Evolutionary conservation across 23 red algal genomes (phyloP).

Genomic region (Gracilaria domingensis): DNA sequence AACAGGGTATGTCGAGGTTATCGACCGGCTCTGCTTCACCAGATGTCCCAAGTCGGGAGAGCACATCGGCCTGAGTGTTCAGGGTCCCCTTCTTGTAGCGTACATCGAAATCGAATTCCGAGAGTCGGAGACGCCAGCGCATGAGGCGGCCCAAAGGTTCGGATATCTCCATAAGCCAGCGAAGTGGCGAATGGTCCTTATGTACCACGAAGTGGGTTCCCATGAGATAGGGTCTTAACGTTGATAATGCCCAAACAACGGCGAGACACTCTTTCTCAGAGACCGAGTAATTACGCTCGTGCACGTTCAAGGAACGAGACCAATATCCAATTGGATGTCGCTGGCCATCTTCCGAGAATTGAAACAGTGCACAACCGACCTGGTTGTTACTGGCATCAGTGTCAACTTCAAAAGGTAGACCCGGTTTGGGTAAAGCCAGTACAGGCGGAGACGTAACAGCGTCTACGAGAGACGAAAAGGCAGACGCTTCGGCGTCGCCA

Average conservation of each 20-base stretch:
- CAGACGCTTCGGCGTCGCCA: background rate
- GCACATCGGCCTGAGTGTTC: background rate
- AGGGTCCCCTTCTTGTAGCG: too few relatives aligned
- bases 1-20: background rate
- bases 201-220: background rate
- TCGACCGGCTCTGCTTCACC: background rate
- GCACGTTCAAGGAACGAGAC: background rate
- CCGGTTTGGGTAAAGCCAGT: too few relatives aligned
- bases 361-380: constrained; percentile 31
- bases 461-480: background rate
- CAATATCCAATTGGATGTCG: constrained; percentile 20
- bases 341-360: constrained; percentile 7
- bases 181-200: constrained; percentile 10
- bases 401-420: constrained; percentile 1
- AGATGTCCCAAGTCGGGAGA: background rate
- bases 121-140: too few relatives aligned
- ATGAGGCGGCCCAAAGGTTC: too few relatives aligned
- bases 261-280: constrained; percentile 15
- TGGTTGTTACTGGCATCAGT: constrained; percentile 24
- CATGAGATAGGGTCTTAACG: constrained; percentile 26
- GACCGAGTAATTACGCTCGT: background rate
- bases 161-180: constrained; percentile 1
- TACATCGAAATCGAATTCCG: too few relatives aligned
- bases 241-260: constrained; percentile 31
- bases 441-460: too few relatives aligned